Percentiles rank a stretch among this genome's conserved stretches.
Evolutionary conservation across 257 asterid species (phyloP).

Genomic region (Nemophila menziesii): DNA sequence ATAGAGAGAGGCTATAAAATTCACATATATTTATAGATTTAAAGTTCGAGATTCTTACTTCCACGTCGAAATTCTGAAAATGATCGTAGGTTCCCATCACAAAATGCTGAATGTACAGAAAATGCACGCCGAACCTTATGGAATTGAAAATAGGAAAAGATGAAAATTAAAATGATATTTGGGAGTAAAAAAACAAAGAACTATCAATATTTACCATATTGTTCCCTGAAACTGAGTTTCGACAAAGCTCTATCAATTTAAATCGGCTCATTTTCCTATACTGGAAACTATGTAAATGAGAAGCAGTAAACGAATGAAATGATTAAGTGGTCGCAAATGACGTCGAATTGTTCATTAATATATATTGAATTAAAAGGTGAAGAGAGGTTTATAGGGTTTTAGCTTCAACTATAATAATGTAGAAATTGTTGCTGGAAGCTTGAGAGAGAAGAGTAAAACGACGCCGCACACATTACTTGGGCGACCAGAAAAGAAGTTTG

Average conservation of each 20-base stretch:
- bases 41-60: constrained; percentile 30
- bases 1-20: no score
- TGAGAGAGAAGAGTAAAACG: neutral
- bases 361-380: constrained; percentile 16
- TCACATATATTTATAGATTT: neutral
- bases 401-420: no score
- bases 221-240: neutral
- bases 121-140: constrained; percentile 24
- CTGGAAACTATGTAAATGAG: neutral
- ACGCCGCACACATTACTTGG: neutral
- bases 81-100: constrained; percentile 17
- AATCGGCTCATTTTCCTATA: neutral
- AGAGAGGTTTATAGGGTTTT: neutral
- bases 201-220: neutral
- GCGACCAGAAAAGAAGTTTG: no score
- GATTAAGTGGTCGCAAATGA: no score
- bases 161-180: neutral
- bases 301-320: neutral
- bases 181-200: neutral
- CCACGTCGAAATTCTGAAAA: constrained; percentile 22
- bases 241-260: neutral
- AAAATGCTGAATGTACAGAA: constrained; percentile 18
- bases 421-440: no score
- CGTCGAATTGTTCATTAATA: no score
- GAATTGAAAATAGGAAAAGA: neutral